A percentile compares a stretch with the other conserved stretches of the same genome.
Evolutionary conservation across 2,329 filamentous ascomycete species (phyloP).

Genomic region (Parastagonospora nodorum): DNA sequence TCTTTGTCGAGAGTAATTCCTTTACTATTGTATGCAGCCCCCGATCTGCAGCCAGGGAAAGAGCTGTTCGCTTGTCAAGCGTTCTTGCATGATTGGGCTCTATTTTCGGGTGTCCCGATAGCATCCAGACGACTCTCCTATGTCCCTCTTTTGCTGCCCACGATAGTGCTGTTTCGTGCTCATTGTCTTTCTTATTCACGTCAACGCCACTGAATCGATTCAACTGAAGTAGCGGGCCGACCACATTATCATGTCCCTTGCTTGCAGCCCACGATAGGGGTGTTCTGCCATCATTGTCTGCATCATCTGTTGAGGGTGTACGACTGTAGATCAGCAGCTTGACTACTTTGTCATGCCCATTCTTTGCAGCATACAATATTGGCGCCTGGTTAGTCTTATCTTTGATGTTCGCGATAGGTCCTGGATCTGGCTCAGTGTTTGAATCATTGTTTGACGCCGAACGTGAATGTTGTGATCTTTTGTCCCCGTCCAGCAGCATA

Average conservation of each 20-base stretch:
- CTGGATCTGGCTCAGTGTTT: not conserved
- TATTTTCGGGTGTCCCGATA: no score
- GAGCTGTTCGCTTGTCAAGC: no score
- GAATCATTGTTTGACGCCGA: not conserved
- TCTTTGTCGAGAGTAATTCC: no score
- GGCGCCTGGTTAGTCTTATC: not conserved
- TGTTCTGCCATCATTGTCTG: not conserved
- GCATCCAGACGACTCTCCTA: not conserved
- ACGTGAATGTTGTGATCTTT: not conserved
- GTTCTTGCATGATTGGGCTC: no score
- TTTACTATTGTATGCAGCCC: no score
- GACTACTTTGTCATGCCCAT: not conserved
- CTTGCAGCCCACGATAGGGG: not conserved
- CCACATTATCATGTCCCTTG: not conserved
- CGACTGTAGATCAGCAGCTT: no score
- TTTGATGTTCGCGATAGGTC: not conserved
- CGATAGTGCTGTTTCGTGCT: not conserved
- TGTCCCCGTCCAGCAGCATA: not conserved
- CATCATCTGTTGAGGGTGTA: no score
- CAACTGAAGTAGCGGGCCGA: no score
- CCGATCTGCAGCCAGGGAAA: no score
- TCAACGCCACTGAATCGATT: no score
- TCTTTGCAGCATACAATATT: not conserved
- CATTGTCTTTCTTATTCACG: not conserved
- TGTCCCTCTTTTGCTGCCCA: not conserved